A percentile compares a stretch with the other conserved stretches of the same genome.
Evolutionary conservation across 306 rosid genomes (phyloP).

Genomic region (Sphenostylis stenocarpa): DNA sequence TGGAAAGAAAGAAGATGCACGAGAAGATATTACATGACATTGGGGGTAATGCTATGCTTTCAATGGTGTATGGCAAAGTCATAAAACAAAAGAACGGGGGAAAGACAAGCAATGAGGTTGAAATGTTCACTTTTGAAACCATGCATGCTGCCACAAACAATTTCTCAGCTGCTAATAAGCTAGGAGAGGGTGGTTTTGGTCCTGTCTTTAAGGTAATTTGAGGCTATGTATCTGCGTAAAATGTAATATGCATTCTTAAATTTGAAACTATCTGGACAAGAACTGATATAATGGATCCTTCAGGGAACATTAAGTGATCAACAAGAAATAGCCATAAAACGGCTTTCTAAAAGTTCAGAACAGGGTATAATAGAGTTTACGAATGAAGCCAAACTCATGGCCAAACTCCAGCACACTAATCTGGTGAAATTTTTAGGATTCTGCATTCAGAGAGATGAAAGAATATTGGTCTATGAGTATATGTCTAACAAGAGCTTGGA

Average conservation of each 20-base stretch:
- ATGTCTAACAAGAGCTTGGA: background rate
- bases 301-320: background rate
- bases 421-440: background rate
- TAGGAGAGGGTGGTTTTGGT: background rate
- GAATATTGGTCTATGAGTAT: background rate
- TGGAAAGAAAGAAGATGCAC: conserved; percentile 2
- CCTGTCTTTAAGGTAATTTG: background rate
- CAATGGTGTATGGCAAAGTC: too few species aligned
- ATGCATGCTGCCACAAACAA: conserved; percentile 34
- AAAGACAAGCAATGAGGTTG: conserved; percentile 13
- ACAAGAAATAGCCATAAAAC: background rate
- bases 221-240: too few species aligned
- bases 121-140: conserved; percentile 33
- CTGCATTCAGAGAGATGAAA: background rate
- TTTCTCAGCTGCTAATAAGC: conserved; percentile 34
- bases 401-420: background rate
- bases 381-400: background rate
- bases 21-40: conserved; percentile 19
- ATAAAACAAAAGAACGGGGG: background rate
- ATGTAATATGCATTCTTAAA: too few species aligned
- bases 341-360: background rate
- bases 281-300: background rate
- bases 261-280: too few species aligned
- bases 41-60: background rate
- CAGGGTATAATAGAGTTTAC: background rate